Conservation (phyloP, 192 early-diverging fungal species). For the Mortierella hygrophila region DNA sequence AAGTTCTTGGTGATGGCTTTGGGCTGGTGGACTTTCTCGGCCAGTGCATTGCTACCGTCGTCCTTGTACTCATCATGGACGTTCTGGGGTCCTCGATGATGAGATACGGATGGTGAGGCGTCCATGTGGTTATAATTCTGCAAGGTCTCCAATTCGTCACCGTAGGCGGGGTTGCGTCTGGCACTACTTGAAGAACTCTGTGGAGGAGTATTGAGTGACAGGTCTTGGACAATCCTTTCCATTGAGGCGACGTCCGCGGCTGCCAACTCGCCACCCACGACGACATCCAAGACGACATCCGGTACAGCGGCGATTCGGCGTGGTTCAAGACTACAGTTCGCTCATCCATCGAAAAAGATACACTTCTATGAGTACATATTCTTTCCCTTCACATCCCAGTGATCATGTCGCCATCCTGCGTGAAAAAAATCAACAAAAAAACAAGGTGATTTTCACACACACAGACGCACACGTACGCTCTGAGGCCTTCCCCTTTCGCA, state of each 20-base stretch:
- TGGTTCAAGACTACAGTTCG: not conserved
- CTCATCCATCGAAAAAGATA: not conserved
- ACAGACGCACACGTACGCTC: slow-evolving; percentile 9
- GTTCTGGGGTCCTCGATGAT: not conserved
- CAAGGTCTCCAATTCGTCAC: not conserved
- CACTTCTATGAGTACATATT: not conserved
- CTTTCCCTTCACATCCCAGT: not conserved
- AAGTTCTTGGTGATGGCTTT: not conserved
- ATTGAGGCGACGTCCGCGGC: not conserved
- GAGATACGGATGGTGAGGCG: no score
- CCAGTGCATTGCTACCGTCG: not conserved
- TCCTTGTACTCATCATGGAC: not conserved
- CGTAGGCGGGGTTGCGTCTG: not conserved
- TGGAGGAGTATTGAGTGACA: not conserved
- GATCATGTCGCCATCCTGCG: no score
- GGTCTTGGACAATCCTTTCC: not conserved
- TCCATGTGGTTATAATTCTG: not conserved
- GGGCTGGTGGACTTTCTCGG: no score
- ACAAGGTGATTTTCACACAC: no score
- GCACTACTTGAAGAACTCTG: not conserved
- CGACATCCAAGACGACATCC: not conserved
- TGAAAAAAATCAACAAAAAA: no score
- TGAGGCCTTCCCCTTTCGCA: slow-evolving; percentile 5
- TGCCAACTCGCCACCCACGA: not conserved
- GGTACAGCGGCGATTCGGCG: not conserved